Percentiles rank a stretch among this genome's conserved stretches.
phyloP scores from a whole-genome alignment of 352 stramenopile species.

The Globisporangium megalacanthum region DNA sequence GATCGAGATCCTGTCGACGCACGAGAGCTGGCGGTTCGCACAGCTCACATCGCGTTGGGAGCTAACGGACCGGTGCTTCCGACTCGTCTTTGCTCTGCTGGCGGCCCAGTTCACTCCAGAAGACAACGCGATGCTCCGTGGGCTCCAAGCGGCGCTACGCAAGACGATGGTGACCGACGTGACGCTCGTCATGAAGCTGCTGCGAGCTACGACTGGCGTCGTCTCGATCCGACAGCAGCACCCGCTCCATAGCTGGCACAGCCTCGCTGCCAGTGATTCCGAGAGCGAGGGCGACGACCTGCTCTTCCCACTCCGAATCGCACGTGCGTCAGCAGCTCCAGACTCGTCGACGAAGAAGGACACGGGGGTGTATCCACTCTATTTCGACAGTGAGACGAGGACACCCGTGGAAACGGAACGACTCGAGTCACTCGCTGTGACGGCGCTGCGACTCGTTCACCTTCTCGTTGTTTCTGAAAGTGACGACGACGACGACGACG shows the following conservation, averaged over 20 bases:
- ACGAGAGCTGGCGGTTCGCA: slow-evolving; percentile 65
- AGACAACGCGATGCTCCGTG: slow-evolving; percentile 32
- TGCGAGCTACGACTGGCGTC: slow-evolving; percentile 32
- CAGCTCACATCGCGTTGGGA: slow-evolving; percentile 30
- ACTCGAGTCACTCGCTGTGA: slow-evolving; percentile 39
- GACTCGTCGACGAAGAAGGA: slow-evolving; percentile 7
- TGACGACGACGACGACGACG: background rate
- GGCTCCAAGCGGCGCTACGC: slow-evolving; percentile 41
- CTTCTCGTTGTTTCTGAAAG: slow-evolving; percentile 22
- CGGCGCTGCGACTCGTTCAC: slow-evolving; percentile 38
- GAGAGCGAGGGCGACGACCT: slow-evolving; percentile 9
- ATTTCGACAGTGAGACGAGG: slow-evolving; percentile 26
- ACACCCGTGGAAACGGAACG: slow-evolving; percentile 13
- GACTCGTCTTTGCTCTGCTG: slow-evolving; percentile 41
- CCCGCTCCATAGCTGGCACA: slow-evolving; percentile 15
- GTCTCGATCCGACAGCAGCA: slow-evolving; percentile 16
- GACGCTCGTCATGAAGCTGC: slow-evolving; percentile 54
- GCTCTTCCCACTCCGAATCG: slow-evolving; percentile 7
- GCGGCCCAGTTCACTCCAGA: slow-evolving; percentile 31
- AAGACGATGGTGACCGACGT: slow-evolving; percentile 43
- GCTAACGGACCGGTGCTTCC: slow-evolving; percentile 46
- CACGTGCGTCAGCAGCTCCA: slow-evolving; percentile 2
- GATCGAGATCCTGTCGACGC: slow-evolving; percentile 47
- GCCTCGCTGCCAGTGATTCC: slow-evolving; percentile 3
- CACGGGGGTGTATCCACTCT: slow-evolving; percentile 22